phyloP scores from a whole-genome alignment of 768 basidiomycete species.

The Leccinum pellstonianum region DNA sequence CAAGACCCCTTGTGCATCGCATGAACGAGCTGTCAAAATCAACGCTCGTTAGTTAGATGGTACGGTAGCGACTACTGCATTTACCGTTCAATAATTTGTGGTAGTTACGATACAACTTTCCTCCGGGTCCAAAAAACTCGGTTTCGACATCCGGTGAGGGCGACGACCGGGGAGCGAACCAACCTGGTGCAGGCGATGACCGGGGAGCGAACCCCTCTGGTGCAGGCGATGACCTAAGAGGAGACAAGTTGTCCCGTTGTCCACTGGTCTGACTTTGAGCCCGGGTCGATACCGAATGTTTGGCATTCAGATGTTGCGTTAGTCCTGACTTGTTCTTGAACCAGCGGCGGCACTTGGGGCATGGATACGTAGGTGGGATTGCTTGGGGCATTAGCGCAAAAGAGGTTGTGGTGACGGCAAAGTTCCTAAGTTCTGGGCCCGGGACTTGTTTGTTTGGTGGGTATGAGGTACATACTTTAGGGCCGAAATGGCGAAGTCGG shows the following conservation, averaged over 20 bases:
- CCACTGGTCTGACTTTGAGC: background rate
- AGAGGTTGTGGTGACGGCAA: background rate
- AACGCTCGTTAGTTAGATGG: background rate
- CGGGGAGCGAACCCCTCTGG: too few species aligned
- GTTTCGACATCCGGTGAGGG: background rate
- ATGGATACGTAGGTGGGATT: background rate
- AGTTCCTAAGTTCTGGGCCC: background rate
- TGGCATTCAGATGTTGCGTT: background rate
- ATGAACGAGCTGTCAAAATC: background rate
- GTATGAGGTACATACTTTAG: too few species aligned
- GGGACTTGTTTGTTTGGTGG: background rate
- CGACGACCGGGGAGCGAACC: background rate
- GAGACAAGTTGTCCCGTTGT: too few species aligned
- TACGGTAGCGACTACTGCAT: background rate
- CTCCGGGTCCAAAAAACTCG: background rate
- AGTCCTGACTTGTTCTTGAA: background rate
- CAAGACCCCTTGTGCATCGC: background rate
- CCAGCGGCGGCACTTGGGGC: background rate
- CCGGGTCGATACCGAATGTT: background rate
- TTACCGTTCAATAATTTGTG: background rate
- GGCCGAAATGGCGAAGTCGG: too few species aligned
- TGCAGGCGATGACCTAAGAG: too few species aligned
- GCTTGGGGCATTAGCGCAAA: background rate
- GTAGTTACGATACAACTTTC: background rate
- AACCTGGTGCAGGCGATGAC: too few species aligned